Base-by-base conservation (phyloP, 441 rosid genomes). In the Bocquillonia castaneifolia region DNA sequence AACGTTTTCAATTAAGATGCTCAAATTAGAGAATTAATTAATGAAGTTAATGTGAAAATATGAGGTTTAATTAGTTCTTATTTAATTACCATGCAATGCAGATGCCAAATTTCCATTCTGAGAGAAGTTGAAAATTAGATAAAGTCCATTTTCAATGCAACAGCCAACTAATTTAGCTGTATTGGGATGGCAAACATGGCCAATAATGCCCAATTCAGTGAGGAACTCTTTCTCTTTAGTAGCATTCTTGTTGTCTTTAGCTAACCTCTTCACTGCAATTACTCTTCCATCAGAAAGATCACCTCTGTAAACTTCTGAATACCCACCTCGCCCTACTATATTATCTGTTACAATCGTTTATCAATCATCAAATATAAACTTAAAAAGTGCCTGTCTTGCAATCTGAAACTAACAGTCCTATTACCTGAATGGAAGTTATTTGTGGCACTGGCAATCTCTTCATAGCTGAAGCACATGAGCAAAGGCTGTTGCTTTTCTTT, bases 251-350 rank as follows among this genome's bases (percentile, higher is more conserved):
- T 83, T 89, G 78, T 88, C 94, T 71, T 84, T 86, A 6, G 95
- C 77, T 76, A 91, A 57, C 76, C 88, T 91, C 83, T 93, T 93
- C 69, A 91, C 96, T 22, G 98, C 98, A 45, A 91, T 78, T 29
- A 70, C 68, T 76, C 77, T 82, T 55, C 96, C 95, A 70, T 89
- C 87, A 22, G 72, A 66, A 68, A 93, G 83, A 69, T 85, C 88
- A 31, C 98, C 98, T 81, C 86, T 84, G 69, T 91, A 93, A 42
- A 93, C 98, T 70, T 93, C 96, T 12, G 98, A 88, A 79, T 85
- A 89, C 18, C 97, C 98, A 15, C 98, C 96, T 79, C 81, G 68
- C 8, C 97, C 97, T 40, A 87, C 90, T 73, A 89, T 69, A 44
- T 84, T 85, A 54, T 84, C 98, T 93, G 72, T 13, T 50, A 73